These are phyloP conservation scores for Parafenestella ontariensis DNA, from an alignment of 2,329 filamentous ascomycete genomes.

Conservation along the genomic window DNA sequence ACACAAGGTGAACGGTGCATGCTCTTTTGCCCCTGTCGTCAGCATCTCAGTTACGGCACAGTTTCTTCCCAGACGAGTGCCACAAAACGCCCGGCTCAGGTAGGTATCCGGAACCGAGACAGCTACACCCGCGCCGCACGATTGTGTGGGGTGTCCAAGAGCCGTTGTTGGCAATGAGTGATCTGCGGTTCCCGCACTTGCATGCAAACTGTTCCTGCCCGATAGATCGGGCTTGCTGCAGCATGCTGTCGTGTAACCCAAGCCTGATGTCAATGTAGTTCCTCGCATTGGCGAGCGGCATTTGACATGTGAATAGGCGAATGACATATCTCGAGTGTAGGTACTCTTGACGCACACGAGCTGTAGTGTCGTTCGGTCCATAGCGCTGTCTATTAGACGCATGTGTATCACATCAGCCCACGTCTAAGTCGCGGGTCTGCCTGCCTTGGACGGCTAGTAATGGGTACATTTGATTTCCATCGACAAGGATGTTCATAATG, in stretches of 20 bases:
- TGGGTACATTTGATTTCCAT: background rate
- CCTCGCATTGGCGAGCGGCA: background rate
- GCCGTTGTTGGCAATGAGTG: background rate
- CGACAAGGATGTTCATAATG: background rate
- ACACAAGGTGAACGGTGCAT: background rate
- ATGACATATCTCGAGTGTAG: background rate
- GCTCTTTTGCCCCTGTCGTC: background rate
- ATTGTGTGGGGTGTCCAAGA: slow-evolving; percentile 6
- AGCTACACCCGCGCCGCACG: slow-evolving; percentile 13
- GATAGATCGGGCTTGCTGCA: slow-evolving; percentile 3
- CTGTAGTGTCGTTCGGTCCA: background rate
- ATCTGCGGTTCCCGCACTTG: background rate
- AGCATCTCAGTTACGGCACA: background rate
- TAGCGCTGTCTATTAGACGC: background rate
- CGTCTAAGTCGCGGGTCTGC: background rate
- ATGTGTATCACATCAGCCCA: background rate
- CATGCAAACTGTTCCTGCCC: slow-evolving; percentile 3
- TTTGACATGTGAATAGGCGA: background rate
- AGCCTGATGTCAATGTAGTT: background rate
- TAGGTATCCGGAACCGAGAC: background rate
- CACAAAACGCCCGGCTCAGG: background rate
- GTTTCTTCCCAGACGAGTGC: background rate
- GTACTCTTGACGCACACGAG: background rate
- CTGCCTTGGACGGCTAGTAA: background rate
- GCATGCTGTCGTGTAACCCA: background rate